Evolutionary conservation across 1,139 yeast species (phyloP).

Genomic region (Eremothecium gossypii): DNA sequence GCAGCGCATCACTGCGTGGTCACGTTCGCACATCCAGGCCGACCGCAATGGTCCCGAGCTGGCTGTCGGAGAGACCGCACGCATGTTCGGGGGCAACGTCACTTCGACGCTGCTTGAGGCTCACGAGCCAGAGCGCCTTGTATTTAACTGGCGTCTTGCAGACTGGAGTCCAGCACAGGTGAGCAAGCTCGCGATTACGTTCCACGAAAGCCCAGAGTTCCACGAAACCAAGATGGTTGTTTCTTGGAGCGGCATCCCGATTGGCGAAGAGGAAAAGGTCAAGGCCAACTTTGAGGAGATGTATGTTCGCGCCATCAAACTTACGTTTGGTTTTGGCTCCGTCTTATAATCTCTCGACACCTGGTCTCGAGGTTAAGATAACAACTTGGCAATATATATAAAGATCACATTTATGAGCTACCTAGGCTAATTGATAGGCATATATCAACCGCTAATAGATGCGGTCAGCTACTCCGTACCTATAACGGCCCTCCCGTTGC

Average conservation of each 20-base stretch:
- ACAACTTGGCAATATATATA: too few relatives aligned
- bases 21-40: slow-evolving; percentile 46
- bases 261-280: slow-evolving; percentile 93
- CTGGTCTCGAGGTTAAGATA: too few relatives aligned
- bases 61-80: slow-evolving; percentile 43
- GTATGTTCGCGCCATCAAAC: slow-evolving; percentile 77
- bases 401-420: too few relatives aligned
- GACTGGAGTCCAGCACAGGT: slow-evolving; percentile 83
- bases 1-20: slow-evolving; percentile 78
- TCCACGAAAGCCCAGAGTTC: slow-evolving; percentile 55
- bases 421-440: too few relatives aligned
- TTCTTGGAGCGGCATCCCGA: slow-evolving; percentile 80
- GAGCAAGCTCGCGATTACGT: slow-evolving; percentile 56
- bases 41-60: slow-evolving; percentile 6
- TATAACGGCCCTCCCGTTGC: too few relatives aligned
- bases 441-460: too few relatives aligned
- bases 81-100: slow-evolving; percentile 84
- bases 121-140: slow-evolving; percentile 45
- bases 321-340: slow-evolving; percentile 92
- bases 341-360: slow-evolving; percentile 37
- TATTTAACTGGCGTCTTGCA: slow-evolving; percentile 74
- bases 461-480: too few relatives aligned
- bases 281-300: slow-evolving; percentile 79
- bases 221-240: slow-evolving; percentile 78
- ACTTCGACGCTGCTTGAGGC: slow-evolving; percentile 58